Evolutionary conservation across 495 filamentous ascomycete species (phyloP), one percentile per base, ranked within the genome.

Genomic region (Annulohypoxylon maeteangense): DNA sequence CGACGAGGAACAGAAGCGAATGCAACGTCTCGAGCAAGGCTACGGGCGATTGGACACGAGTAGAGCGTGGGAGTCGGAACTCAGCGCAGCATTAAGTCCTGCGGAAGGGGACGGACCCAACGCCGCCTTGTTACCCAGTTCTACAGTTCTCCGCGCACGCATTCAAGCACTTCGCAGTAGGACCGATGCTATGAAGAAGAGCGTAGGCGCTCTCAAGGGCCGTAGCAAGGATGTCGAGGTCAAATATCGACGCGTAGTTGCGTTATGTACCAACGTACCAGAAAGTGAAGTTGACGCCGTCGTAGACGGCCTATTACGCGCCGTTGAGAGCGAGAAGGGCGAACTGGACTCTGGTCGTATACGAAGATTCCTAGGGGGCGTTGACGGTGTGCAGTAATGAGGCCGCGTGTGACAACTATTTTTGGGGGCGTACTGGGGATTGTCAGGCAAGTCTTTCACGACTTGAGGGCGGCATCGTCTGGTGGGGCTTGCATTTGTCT

Each of bases 271-370:
- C 8, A 85, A 85, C 4, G 85, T 91, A 11, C 81, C 83, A 6
- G 90, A 92, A 62, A 79, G 78, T 7, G 83, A 87, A 62, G 87
- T 94, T 1, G 92, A 94, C 60, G 81, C 79, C n/a, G 74, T 88
- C 55, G 68, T 93, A 1, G 87, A 87, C 62, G 84, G 82, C 8
- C 76, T 95, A 27, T 81, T 90, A 44, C 78, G 83, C 51, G 92
- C 92, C 12, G 88, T 95, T 7, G 90, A 93, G 78, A 92, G 89
- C 70, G 92, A 95, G 72, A 83, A 84, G 44, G 86, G 85, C 3
- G 89, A 89, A 47, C 82, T 91, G 3, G 92, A 94, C 74, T 84
- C 91, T 23, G 85, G 85, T 20, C 81, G 92, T 31, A 89, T 94
- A 25, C 81, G 87, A 74, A 86, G 92, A 53, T 93, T 95, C 75